Evolutionary conservation across 208 protist species (phyloP), one percentile per base, ranked within the genome.

Genomic region (Angomonas ambiguus): DNA sequence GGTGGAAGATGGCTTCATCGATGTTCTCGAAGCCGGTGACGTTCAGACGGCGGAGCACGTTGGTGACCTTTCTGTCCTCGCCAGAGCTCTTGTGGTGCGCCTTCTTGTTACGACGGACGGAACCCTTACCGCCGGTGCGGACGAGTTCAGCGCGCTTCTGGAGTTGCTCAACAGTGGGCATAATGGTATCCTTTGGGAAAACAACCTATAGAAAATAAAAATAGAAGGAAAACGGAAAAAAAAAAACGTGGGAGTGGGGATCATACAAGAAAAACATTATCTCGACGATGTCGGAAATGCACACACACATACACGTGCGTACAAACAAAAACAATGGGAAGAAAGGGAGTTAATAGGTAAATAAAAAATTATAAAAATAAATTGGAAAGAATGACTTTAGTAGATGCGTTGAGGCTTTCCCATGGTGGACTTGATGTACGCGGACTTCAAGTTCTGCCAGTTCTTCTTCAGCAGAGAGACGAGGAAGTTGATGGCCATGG

Each of bases 401-500:
- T 99, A 99, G 82, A 99, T 93, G 74, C 97, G 94, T 79, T 97
- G 83, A 45, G 97, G 84, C 73, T 90, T 92, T 77, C 98, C 98
- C 98, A 99, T 99, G 41, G 99, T 98, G 51, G 91, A 92, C 94
- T 99, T 99, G 83, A 99, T 96, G 96, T 99, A 96, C 49, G 99
- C 82, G 28, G 88, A 95, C 81, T 98, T 98, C 62, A 99, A 87
- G 90, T 99, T 99, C 91, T 99, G 98, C 99, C 98, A 99, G 78
- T 98, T 97, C 97, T 99, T 99, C 97, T 99, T 99, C 51, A 99
- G 93, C 33, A 99, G 93, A 27, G 98, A 99, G 55, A 99, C 96
- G 30, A 99, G 88, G 89, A 99, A 99, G 95, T 99, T 99, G 73
- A 99, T 79, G 51, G 98, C 80, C 74, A 98, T 87, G 60, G 87